phyloP scores from a whole-genome alignment of 2,329 filamentous ascomycete genomes.

The Xylariaceae sp. region DNA sequence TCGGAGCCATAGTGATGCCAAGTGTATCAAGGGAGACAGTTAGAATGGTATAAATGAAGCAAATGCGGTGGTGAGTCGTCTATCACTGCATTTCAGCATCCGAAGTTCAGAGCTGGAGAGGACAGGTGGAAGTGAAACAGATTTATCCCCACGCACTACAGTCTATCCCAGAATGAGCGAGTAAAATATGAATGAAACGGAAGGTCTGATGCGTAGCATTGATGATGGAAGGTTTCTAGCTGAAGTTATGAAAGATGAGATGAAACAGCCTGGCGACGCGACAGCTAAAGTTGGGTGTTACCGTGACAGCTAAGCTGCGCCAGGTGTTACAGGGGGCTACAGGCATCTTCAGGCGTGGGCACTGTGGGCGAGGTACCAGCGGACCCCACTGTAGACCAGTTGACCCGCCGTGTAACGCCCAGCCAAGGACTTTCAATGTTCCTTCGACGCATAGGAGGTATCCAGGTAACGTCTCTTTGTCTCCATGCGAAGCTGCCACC shows the following conservation, averaged over 20 bases:
- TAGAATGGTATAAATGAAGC: not conserved
- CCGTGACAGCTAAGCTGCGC: too few relatives aligned
- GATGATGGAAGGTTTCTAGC: too few relatives aligned
- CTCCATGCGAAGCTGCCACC: not conserved
- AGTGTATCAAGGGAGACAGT: not conserved
- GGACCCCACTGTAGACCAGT: too few relatives aligned
- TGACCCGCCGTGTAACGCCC: not conserved
- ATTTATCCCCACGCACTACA: not conserved
- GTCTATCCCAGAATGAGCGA: not conserved
- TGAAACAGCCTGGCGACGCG: too few relatives aligned
- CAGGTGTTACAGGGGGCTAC: too few relatives aligned
- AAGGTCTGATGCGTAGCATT: too few relatives aligned
- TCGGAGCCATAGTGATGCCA: constrained; percentile 12
- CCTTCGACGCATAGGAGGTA: not conserved
- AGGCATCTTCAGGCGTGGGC: too few relatives aligned
- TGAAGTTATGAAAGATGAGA: too few relatives aligned
- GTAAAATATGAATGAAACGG: not conserved
- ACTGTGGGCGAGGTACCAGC: too few relatives aligned
- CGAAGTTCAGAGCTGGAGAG: not conserved
- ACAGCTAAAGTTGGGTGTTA: too few relatives aligned
- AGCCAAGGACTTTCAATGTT: not conserved
- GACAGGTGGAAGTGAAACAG: too few relatives aligned
- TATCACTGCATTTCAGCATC: not conserved
- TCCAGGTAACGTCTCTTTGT: not conserved
- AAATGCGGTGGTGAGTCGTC: not conserved